Evolutionary conservation across 345 rosid genomes (phyloP).

Genomic region (Sonneratia caseolaris): DNA sequence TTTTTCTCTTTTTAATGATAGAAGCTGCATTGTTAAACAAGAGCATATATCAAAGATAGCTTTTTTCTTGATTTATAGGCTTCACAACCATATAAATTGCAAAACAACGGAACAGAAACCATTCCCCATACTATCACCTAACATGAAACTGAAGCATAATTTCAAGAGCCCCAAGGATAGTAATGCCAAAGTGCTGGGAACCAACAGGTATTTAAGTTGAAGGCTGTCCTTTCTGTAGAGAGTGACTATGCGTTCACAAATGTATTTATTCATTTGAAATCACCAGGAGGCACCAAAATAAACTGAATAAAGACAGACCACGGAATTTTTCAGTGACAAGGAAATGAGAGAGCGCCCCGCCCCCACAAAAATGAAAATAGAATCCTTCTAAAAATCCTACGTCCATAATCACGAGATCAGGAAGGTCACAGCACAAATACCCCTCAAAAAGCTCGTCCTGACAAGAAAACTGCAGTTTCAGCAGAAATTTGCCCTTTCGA

Average conservation of each 20-base stretch:
- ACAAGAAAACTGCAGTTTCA: background rate
- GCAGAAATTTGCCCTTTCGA: background rate
- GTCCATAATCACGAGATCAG: background rate
- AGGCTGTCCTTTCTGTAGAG: background rate
- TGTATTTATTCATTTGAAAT: background rate
- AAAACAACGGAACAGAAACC: background rate
- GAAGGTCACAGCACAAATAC: conserved; percentile 1
- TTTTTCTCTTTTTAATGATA: background rate
- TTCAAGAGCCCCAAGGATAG: background rate
- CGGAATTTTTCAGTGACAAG: background rate
- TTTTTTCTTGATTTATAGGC: background rate
- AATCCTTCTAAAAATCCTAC: background rate
- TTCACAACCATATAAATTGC: background rate
- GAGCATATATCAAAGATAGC: too few relatives aligned
- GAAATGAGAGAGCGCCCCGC: background rate
- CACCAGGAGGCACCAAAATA: background rate
- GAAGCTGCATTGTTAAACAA: background rate
- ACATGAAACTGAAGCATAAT: background rate
- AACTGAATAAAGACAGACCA: background rate
- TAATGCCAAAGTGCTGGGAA: background rate
- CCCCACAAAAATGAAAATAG: background rate
- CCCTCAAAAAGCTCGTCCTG: background rate
- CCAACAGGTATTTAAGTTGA: background rate
- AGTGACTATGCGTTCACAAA: background rate
- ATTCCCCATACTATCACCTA: background rate